Conservation (phyloP, 1,284 basidiomycete species). For the Thelephora terrestris region DNA sequence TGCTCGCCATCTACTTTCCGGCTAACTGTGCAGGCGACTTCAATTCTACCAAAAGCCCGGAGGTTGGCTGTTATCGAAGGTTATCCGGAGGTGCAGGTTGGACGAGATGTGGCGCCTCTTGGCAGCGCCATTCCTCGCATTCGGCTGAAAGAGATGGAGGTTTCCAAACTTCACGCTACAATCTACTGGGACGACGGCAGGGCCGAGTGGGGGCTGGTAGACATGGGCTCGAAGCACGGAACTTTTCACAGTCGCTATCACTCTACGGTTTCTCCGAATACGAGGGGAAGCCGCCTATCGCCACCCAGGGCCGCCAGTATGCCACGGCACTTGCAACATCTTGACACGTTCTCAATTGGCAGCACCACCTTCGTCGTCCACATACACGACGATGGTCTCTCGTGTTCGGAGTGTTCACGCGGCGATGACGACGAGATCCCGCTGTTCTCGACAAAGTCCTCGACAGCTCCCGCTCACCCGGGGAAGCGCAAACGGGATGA, state of each 20-base stretch:
- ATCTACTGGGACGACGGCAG: constrained; percentile 55
- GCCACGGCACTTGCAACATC: constrained; percentile 49
- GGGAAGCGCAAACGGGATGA: constrained; percentile 23
- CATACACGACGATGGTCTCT: constrained; percentile 47
- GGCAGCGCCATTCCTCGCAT: constrained; percentile 47
- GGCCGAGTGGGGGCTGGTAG: constrained; percentile 58
- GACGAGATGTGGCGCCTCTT: constrained; percentile 46
- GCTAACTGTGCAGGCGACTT: constrained; percentile 42
- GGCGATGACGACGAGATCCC: constrained; percentile 43
- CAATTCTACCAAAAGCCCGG: constrained; percentile 40
- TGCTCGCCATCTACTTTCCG: constrained; percentile 22
- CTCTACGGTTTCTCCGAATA: constrained; percentile 7
- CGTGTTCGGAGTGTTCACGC: constrained; percentile 51
- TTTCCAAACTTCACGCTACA: constrained; percentile 70
- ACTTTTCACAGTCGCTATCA: constrained; percentile 35
- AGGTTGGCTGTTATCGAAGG: constrained; percentile 52
- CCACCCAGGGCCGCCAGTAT: constrained; percentile 54
- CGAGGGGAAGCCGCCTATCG: constrained; percentile 43
- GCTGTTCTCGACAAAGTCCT: constrained; percentile 35
- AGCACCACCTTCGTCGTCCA: constrained; percentile 61
- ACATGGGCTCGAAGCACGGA: constrained; percentile 76
- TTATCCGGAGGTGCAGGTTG: constrained; percentile 56
- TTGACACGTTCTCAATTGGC: constrained; percentile 56
- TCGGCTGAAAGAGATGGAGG: constrained; percentile 70
- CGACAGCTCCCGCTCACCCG: constrained; percentile 14